A percentile compares a stretch with the other conserved stretches of the same genome.
phyloP scores from a whole-genome alignment of 306 rosid species.

The Prunus mira region DNA sequence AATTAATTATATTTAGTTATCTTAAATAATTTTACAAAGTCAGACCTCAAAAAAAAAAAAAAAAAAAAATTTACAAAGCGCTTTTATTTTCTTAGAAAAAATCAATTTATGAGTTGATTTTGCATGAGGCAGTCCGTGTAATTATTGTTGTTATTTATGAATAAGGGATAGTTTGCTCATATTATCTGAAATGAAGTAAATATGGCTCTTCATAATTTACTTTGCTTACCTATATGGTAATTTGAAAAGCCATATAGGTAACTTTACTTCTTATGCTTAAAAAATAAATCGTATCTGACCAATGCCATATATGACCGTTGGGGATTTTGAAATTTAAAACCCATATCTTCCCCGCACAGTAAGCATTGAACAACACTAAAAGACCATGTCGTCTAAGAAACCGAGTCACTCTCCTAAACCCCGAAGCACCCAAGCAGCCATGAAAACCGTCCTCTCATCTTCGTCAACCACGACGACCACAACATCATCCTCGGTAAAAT shows the following conservation, averaged over 20 bases:
- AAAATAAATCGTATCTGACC: not conserved
- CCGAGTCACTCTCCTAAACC: not conserved
- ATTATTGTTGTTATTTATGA: no score
- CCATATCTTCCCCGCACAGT: not conserved
- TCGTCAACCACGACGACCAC: not conserved
- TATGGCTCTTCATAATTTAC: not conserved
- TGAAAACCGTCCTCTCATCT: constrained; percentile 30
- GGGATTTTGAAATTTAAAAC: constrained; percentile 47
- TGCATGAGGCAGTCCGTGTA: no score
- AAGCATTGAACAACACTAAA: not conserved
- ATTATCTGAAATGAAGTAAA: no score
- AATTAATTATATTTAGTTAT: no score
- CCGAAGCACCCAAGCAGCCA: constrained; percentile 13
- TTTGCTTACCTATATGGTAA: not conserved
- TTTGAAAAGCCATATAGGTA: not conserved
- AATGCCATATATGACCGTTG: constrained; percentile 53
- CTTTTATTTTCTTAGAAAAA: no score
- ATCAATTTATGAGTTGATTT: no score
- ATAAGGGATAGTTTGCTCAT: no score
- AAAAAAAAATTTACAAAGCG: no score
- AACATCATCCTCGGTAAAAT: constrained; percentile 26
- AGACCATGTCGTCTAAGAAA: constrained; percentile 10
- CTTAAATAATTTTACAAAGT: no score
- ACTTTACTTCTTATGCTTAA: not conserved
- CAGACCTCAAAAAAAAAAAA: no score